A percentile compares a stretch with the other conserved stretches of the same genome.
These are phyloP conservation scores for Annulohypoxylon moriforme DNA, from an alignment of 495 filamentous ascomycete species.

Conservation along the genomic window DNA sequence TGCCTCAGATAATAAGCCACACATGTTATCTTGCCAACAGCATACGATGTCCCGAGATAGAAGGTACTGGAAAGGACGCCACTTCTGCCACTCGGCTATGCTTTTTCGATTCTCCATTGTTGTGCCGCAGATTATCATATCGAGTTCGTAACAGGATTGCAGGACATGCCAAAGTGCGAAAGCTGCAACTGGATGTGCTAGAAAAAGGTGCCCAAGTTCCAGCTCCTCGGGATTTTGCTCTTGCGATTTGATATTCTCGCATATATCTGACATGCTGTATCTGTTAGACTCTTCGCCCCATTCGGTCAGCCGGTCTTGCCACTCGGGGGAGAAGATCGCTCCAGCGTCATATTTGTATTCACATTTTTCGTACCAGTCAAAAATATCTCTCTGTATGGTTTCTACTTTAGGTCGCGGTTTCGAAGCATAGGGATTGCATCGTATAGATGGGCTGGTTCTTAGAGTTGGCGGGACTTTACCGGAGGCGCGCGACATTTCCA, in stretches of 20 bases:
- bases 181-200: not conserved
- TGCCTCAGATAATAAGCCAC: not conserved
- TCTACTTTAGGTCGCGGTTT: not conserved
- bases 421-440: not conserved
- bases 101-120: not conserved
- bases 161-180: not conserved
- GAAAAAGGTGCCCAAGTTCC: not conserved
- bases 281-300: not conserved
- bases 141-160: constrained; percentile 7
- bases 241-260: not conserved
- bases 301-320: not conserved
- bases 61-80: constrained; percentile 3
- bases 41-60: not conserved
- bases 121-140: not conserved
- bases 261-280: not conserved
- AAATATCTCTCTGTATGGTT: not conserved
- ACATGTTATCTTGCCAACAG: not conserved
- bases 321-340: not conserved
- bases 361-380: not conserved
- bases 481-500: not conserved
- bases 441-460: not conserved
- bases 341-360: not conserved
- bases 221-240: not conserved
- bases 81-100: not conserved
- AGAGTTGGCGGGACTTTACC: not conserved